These are phyloP conservation scores for Chlorella sorokiniana DNA, from an alignment of 139 green algal species.

Conservation along the genomic window DNA sequence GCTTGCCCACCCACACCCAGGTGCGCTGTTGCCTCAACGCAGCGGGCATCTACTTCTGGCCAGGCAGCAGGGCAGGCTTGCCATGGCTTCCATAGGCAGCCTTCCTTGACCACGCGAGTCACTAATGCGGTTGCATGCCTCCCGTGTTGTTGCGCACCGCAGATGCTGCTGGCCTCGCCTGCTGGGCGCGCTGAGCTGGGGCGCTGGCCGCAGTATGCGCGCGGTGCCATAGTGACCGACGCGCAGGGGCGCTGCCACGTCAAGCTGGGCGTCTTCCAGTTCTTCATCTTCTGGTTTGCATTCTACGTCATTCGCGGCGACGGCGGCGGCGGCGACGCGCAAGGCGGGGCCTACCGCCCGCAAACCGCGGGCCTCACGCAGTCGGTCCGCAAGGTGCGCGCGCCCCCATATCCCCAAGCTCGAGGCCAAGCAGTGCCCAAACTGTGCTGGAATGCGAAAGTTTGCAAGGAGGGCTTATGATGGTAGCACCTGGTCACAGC, in stretches of 20 bases:
- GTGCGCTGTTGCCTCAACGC: constrained; percentile 7
- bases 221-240: constrained; percentile 33
- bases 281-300: constrained; percentile 82
- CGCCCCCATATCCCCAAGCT: too few relatives aligned
- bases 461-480: too few relatives aligned
- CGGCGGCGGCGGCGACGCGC: background rate
- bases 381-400: constrained; percentile 36
- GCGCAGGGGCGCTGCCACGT: constrained; percentile 39
- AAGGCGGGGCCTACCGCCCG: background rate
- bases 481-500: too few relatives aligned
- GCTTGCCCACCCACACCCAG: constrained; percentile 82
- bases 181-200: constrained; percentile 54
- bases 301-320: constrained; percentile 81
- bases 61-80: background rate
- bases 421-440: too few relatives aligned
- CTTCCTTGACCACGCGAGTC: too few relatives aligned
- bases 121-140: too few relatives aligned
- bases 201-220: constrained; percentile 78
- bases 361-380: constrained; percentile 22
- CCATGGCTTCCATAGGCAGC: background rate
- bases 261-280: constrained; percentile 69
- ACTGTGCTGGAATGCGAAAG: too few relatives aligned
- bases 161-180: constrained; percentile 61
- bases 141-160: background rate
- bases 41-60: background rate